Evolutionary conservation across 1,139 yeast genomes (phyloP).

Genomic region (Pichia sp.): DNA sequence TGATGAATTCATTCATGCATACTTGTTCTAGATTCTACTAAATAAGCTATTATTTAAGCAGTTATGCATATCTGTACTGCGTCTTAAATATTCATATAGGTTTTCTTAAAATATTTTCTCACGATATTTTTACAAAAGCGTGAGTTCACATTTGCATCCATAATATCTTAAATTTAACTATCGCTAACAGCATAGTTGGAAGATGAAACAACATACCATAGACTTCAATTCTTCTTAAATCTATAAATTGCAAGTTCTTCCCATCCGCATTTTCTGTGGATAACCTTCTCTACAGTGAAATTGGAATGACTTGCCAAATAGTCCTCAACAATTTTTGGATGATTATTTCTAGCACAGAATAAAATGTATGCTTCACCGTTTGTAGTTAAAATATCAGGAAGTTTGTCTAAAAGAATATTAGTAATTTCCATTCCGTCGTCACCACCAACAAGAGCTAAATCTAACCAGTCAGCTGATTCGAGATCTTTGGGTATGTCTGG

Average conservation of each 20-base stretch:
- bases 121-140: too few relatives aligned
- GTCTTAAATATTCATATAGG: too few relatives aligned
- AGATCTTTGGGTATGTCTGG: constrained; percentile 43
- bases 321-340: constrained; percentile 42
- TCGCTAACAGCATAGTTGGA: too few relatives aligned
- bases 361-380: constrained; percentile 72
- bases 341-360: constrained; percentile 81
- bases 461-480: constrained; percentile 60
- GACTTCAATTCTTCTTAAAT: too few relatives aligned
- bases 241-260: constrained; percentile 75
- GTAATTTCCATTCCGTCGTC: constrained; percentile 85
- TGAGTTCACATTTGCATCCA: too few relatives aligned
- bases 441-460: constrained; percentile 86
- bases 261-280: constrained; percentile 86
- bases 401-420: constrained; percentile 43
- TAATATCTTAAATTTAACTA: too few relatives aligned
- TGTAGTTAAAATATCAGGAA: constrained; percentile 40
- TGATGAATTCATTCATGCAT: too few relatives aligned
- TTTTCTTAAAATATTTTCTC: too few relatives aligned
- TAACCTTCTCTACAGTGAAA: constrained; percentile 39
- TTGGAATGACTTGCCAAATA: constrained; percentile 30
- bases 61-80: too few relatives aligned
- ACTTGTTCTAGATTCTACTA: too few relatives aligned
- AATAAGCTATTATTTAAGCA: too few relatives aligned
- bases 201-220: too few relatives aligned